Evolutionary conservation across 2,329 filamentous ascomycete species (phyloP).

Genomic region (Fusarium oligoseptatum): DNA sequence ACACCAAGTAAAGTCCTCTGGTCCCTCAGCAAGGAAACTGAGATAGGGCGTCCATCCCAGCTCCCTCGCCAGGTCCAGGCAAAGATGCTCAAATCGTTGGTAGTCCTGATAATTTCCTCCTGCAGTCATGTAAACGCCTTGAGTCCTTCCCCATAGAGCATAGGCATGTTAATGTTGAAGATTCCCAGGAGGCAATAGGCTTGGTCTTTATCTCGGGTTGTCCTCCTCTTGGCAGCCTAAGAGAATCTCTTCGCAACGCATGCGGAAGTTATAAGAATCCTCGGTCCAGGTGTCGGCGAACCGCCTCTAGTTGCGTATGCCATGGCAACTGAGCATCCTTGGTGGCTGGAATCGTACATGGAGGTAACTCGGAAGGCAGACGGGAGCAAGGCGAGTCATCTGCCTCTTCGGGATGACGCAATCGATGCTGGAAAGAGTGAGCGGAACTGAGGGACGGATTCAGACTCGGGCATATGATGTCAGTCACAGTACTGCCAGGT

Average conservation of each 20-base stretch:
- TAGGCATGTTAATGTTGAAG: neutral
- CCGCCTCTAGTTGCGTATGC: too few relatives aligned
- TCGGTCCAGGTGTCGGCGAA: too few relatives aligned
- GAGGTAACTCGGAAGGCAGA: too few relatives aligned
- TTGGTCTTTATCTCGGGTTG: neutral
- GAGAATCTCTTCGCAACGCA: neutral
- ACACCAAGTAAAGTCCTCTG: neutral
- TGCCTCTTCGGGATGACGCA: too few relatives aligned
- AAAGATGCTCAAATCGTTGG: neutral
- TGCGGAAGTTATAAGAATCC: too few relatives aligned
- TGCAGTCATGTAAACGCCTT: neutral
- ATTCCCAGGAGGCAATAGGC: neutral
- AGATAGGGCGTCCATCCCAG: neutral
- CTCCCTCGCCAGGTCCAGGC: neutral
- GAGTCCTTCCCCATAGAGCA: neutral
- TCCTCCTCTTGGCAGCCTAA: neutral
- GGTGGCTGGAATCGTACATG: too few relatives aligned
- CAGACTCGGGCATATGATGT: too few relatives aligned
- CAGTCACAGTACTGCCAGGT: too few relatives aligned
- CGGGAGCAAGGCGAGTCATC: too few relatives aligned
- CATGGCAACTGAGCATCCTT: too few relatives aligned
- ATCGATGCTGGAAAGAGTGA: too few relatives aligned
- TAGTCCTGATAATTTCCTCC: neutral
- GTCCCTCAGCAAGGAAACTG: neutral
- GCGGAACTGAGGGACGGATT: too few relatives aligned